Evolutionary conservation across 2,329 filamentous ascomycete species (phyloP).

Genomic region (Cercospora berteroae): DNA sequence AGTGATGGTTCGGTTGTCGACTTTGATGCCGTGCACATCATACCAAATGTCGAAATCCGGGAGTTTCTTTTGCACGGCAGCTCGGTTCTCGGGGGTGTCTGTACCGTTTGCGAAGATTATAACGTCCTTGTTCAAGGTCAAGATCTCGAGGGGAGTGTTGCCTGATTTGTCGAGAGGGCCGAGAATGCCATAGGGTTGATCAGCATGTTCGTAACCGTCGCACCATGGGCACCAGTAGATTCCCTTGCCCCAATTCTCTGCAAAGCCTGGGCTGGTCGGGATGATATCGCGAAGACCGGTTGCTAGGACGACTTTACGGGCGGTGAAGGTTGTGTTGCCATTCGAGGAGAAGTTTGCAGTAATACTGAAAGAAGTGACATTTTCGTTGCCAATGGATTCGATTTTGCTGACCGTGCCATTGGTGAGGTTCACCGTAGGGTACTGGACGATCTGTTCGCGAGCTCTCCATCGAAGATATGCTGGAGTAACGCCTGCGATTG

Average conservation of each 20-base stretch:
- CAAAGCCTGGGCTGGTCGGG: conserved; percentile 24
- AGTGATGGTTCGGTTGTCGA: conserved; percentile 19
- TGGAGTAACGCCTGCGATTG: conserved; percentile 15
- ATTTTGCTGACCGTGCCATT: conserved; percentile 16
- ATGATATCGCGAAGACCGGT: conserved; percentile 27
- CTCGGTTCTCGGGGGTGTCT: conserved; percentile 14
- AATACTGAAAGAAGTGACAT: conserved; percentile 2
- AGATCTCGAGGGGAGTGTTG: conserved; percentile 13
- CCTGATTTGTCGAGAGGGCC: conserved; percentile 11
- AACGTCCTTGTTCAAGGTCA: conserved; percentile 15
- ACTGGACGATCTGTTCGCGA: conserved; percentile 26
- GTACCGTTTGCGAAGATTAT: conserved; percentile 19
- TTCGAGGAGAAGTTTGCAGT: conserved; percentile 12
- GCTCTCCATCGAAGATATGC: conserved; percentile 23
- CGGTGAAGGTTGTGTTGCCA: conserved; percentile 15
- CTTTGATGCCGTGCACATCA: conserved; percentile 12
- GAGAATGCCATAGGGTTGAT: conserved; percentile 17
- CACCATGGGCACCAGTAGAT: conserved; percentile 31
- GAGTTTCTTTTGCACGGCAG: conserved; percentile 8
- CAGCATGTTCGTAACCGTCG: conserved; percentile 25
- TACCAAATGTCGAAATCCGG: conserved; percentile 13
- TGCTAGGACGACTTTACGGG: conserved; percentile 26
- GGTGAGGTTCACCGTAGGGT: conserved; percentile 15
- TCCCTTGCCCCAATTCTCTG: conserved; percentile 25
- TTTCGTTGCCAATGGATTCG: conserved; percentile 4